Conservation (phyloP, 2,329 filamentous ascomycete genomes). For the Byssochlamys sp. region DNA sequence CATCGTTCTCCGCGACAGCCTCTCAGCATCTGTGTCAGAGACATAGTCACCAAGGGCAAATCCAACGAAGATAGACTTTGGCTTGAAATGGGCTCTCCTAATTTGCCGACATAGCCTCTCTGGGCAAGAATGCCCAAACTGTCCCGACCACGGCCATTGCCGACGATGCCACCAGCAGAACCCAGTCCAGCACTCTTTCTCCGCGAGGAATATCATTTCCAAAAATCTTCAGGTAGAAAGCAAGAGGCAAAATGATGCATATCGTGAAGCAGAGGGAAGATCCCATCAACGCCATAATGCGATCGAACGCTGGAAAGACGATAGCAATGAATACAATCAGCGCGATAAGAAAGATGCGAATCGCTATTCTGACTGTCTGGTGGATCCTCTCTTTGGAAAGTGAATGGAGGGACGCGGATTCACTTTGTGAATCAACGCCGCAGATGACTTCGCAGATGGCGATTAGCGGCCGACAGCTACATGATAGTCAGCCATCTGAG, state of each 20-base stretch:
- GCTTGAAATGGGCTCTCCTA: conserved; percentile 4
- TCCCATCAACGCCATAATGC: conserved; percentile 84
- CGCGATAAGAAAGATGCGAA: conserved; percentile 59
- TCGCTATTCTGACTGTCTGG: conserved; percentile 49
- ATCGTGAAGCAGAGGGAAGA: conserved; percentile 86
- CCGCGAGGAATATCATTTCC: conserved; percentile 54
- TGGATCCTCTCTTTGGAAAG: conserved; percentile 38
- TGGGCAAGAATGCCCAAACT: conserved; percentile 78
- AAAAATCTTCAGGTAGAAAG: conserved; percentile 87
- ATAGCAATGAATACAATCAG: conserved; percentile 67
- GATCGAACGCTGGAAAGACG: conserved; percentile 68
- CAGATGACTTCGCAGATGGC: conserved; percentile 72
- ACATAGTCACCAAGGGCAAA: conserved; percentile 3
- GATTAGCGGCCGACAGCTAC: conserved; percentile 68
- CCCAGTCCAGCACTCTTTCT: conserved; percentile 60
- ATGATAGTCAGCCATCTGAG: conserved; percentile 12
- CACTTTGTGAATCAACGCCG: conserved; percentile 54
- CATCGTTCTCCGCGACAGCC: conserved; percentile 49
- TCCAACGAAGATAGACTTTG: neutral
- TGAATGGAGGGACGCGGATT: conserved; percentile 15
- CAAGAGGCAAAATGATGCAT: conserved; percentile 79
- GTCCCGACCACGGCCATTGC: conserved; percentile 68
- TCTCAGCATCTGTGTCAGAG: conserved; percentile 1
- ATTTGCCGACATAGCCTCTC: conserved; percentile 54
- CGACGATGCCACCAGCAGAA: conserved; percentile 59